Evolutionary conservation across 2,329 filamentous ascomycete genomes (phyloP), one percentile per base, ranked within the genome.

Genomic region (Fusarium mangiferae): DNA sequence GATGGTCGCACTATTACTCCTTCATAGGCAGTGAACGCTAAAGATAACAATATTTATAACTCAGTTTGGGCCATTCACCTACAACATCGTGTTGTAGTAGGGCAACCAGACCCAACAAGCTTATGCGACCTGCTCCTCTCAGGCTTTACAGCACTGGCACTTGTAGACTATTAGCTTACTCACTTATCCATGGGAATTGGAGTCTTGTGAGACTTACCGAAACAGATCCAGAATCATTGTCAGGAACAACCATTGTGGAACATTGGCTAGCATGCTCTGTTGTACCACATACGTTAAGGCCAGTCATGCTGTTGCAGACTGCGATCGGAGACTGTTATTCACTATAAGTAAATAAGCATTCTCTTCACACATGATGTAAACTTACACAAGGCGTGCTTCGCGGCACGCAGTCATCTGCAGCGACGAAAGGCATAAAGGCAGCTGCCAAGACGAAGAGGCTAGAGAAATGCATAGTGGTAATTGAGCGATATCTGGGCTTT

Each of bases 171-270:
- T 54, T 13, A 54, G 18, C n/a, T 9, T 33, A 4, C 12, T 33
- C 30, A 17, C 28, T 26, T 0, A 6, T 15, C 1, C 4, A 11
- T 15, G 0, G 6, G 9, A 0, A 12, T 10, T 10, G 2, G 5
- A 1, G 3, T 6, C 12, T 1, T 22, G 3, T 22, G 0, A 22
- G 7, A 28, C 24, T 28, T 38, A 38, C 49, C 3, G 33, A 26
- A 9, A 54, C 24, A 38, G 24, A 28, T 22, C 49, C 49, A 2
- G 24, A 28, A 28, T 54, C 33, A 3, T 15, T 1, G 1, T 28
- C 18, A 22, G 49, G 18, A 17, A 9, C 24, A 54, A 38, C 33
- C 33, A 7, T 13, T 13, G 18, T 4, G 0, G 33, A 22, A 5
- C 33, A 54, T 17, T 28, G 9, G 18, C 33, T 28, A 13, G 33